A percentile compares a stretch with the other conserved stretches of the same genome.
phyloP scores from a whole-genome alignment of 1,284 basidiomycete genomes.

The Trichosporon ovoides region DNA sequence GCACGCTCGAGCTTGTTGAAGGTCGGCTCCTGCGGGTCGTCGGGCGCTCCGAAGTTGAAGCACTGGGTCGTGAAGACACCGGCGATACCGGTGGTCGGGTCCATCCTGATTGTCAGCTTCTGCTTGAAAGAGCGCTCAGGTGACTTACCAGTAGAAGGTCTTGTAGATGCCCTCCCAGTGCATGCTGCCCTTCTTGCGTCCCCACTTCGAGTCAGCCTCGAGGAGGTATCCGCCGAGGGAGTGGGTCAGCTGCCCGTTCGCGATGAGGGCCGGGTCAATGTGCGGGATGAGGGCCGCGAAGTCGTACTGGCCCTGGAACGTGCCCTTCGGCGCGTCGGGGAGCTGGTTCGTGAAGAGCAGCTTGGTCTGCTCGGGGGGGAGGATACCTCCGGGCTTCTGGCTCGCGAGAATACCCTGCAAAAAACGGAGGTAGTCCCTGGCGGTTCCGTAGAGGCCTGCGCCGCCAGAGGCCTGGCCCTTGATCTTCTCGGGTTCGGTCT shows the following conservation, averaged over 20 bases:
- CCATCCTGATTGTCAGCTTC: constrained; percentile 12
- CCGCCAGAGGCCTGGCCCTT: constrained; percentile 43
- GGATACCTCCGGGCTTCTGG: constrained; percentile 13
- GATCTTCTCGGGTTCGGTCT: constrained; percentile 63
- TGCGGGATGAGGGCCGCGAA: constrained; percentile 13
- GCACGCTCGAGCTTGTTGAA: constrained; percentile 33
- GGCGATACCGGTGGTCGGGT: constrained; percentile 31
- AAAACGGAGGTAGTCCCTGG: constrained; percentile 35
- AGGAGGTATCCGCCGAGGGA: constrained; percentile 22
- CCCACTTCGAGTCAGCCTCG: constrained; percentile 15
- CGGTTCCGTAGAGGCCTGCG: constrained; percentile 38
- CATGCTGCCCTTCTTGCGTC: constrained; percentile 25
- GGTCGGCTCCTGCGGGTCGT: constrained; percentile 12
- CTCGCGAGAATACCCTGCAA: constrained; percentile 27
- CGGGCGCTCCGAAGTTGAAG: constrained; percentile 13
- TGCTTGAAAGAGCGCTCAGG: too few species aligned
- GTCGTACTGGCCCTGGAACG: constrained; percentile 15
- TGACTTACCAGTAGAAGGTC: constrained; percentile 30
- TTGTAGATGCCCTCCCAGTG: constrained; percentile 33
- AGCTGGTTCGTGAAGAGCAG: constrained; percentile 27
- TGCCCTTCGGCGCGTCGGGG: constrained; percentile 10
- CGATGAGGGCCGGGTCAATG: constrained; percentile 2
- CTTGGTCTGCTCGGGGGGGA: constrained; percentile 22
- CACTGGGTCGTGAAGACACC: constrained; percentile 26
- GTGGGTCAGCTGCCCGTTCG: constrained; percentile 10